Percentiles rank a stretch among this genome's conserved stretches.
Conservation (phyloP, 768 basidiomycete genomes). For the Hortiboletus flavorubellus region DNA sequence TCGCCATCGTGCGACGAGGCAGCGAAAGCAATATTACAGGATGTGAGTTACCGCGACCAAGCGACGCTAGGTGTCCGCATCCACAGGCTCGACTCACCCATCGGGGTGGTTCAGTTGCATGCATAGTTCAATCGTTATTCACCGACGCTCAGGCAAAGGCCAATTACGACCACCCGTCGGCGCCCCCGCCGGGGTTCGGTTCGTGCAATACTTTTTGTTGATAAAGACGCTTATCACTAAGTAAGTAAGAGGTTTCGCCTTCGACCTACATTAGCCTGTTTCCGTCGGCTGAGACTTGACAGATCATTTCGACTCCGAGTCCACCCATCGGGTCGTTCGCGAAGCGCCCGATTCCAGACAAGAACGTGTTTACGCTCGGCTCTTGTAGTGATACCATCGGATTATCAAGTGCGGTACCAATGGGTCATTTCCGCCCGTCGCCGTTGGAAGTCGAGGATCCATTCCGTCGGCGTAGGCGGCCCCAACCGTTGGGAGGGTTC, state of each 20-base stretch:
- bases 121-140: no score
- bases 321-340: background rate
- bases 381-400: background rate
- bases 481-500: background rate
- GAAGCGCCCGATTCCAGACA: background rate
- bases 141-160: no score
- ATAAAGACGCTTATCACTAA: no score
- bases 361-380: no score
- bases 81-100: no score
- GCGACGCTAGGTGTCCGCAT: background rate
- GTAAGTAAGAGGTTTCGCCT: background rate
- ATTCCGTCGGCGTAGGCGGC: background rate
- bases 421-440: background rate
- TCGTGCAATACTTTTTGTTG: background rate
- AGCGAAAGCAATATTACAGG: background rate
- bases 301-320: background rate
- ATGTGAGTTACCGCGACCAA: background rate
- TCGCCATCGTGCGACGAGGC: background rate
- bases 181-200: background rate
- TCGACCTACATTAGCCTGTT: background rate
- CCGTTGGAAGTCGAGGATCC: background rate
- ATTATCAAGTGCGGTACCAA: background rate
- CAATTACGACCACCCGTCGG: background rate
- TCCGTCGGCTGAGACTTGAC: background rate
- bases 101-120: no score